A percentile compares a stretch with the other conserved stretches of the same genome.
Evolutionary conservation across 768 basidiomycete genomes (phyloP).

Genomic region (Termitomyces sp.): DNA sequence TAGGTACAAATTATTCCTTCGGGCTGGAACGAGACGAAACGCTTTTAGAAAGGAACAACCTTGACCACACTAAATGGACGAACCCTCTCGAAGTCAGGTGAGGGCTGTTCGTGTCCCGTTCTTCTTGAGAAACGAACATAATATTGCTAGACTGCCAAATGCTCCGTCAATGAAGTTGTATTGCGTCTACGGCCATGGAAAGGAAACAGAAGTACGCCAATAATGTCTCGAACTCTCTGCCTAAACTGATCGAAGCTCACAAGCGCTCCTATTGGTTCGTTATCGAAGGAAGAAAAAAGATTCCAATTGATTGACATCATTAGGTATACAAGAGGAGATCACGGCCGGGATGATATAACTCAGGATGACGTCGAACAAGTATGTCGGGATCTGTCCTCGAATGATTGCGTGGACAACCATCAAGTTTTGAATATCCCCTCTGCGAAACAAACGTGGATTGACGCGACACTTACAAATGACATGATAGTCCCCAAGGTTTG

Average conservation of each 20-base stretch:
- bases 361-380: conserved; percentile 37
- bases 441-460: conserved; percentile 73
- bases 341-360: conserved; percentile 57
- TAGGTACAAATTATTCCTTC: conserved; percentile 79
- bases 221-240: not conserved
- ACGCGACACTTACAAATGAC: conserved; percentile 73
- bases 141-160: conserved; percentile 59
- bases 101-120: not conserved
- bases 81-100: conserved; percentile 85
- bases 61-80: conserved; percentile 82
- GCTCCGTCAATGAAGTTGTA: conserved; percentile 92
- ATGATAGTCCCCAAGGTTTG: conserved; percentile 47
- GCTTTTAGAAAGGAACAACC: conserved; percentile 56
- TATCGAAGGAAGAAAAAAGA: not conserved
- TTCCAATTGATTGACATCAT: not conserved
- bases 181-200: conserved; percentile 93
- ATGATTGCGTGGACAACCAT: conserved; percentile 37
- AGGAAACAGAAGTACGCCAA: conserved; percentile 80
- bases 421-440: conserved; percentile 48
- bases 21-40: conserved; percentile 78
- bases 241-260: not conserved
- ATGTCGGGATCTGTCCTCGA: conserved; percentile 39
- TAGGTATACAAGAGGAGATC: conserved; percentile 70
- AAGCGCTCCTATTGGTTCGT: conserved; percentile 82
- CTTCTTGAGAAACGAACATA: not conserved